Conservation (phyloP, 2,329 filamentous ascomycete species). For the Aspergillus oerlinghausenensis region DNA sequence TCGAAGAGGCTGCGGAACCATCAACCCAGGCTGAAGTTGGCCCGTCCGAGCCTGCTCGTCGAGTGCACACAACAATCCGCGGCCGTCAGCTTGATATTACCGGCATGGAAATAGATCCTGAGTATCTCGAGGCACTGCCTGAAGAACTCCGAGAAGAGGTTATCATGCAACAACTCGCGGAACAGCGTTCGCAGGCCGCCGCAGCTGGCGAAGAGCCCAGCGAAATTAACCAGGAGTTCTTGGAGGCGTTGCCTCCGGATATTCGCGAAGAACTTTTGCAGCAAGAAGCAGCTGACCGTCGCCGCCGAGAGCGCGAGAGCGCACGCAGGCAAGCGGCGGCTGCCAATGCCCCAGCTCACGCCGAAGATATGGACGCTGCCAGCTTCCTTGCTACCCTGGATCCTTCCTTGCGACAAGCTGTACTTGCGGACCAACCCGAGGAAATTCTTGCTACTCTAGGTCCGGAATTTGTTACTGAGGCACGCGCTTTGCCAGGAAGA, state of each 20-base stretch:
- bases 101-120: constrained; percentile 85
- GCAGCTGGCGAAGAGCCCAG: constrained; percentile 61
- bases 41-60: constrained; percentile 47
- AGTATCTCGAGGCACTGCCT: constrained; percentile 94
- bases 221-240: constrained; percentile 80
- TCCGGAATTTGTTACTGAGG: constrained; percentile 80
- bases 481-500: constrained; percentile 63
- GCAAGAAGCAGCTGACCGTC: constrained; percentile 83
- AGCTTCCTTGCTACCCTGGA: constrained; percentile 90
- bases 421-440: constrained; percentile 87
- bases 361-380: constrained; percentile 84
- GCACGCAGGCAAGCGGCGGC: constrained; percentile 61
- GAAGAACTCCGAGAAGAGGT: constrained; percentile 96
- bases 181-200: constrained; percentile 72
- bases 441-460: constrained; percentile 80
- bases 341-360: constrained; percentile 47
- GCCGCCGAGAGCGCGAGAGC: constrained; percentile 80
- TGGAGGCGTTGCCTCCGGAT: constrained; percentile 86
- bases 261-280: constrained; percentile 86
- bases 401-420: constrained; percentile 74
- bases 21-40: constrained; percentile 42
- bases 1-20: constrained; percentile 27
- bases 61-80: constrained; percentile 77
- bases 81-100: constrained; percentile 91
- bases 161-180: constrained; percentile 81